Conservation (phyloP, 2,329 filamentous ascomycete species). For the Cladorrhinum sp. region DNA sequence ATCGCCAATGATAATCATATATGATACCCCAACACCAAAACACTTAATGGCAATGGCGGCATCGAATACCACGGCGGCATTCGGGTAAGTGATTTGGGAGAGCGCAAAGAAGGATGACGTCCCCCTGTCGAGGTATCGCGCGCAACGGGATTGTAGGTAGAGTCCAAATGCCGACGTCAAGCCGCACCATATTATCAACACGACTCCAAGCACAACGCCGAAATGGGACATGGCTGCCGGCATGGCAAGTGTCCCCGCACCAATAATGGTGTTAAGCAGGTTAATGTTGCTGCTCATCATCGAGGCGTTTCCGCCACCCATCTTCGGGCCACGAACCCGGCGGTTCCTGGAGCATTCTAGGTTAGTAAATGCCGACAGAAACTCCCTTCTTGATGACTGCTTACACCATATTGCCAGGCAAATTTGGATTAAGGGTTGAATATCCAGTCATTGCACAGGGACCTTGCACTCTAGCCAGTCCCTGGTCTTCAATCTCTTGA, state of each 20-base stretch:
- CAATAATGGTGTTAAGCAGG: constrained; percentile 93
- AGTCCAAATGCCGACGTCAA: constrained; percentile 86
- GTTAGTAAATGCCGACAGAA: neutral
- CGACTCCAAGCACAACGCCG: constrained; percentile 79
- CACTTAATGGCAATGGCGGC: constrained; percentile 95
- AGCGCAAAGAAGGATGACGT: constrained; percentile 92
- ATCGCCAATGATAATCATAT: constrained; percentile 97
- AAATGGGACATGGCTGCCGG: constrained; percentile 94
- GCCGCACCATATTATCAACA: constrained; percentile 89
- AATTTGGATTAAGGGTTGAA: constrained; percentile 49
- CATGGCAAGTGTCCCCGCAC: constrained; percentile 91
- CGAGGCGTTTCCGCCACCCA: constrained; percentile 76
- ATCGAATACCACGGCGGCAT: constrained; percentile 92
- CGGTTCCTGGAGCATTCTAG: constrained; percentile 45
- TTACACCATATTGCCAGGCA: constrained; percentile 50
- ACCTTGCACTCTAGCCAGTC: neutral
- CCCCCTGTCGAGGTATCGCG: constrained; percentile 87
- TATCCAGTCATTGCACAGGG: constrained; percentile 50
- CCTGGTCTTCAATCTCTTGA: neutral
- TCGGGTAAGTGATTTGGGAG: constrained; percentile 94
- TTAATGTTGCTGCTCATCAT: constrained; percentile 93
- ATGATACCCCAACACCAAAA: constrained; percentile 95
- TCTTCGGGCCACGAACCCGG: constrained; percentile 63
- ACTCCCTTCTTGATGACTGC: neutral
- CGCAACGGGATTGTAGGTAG: constrained; percentile 90